Percentiles rank a stretch among this genome's conserved stretches.
Evolutionary conservation across 495 filamentous ascomycete species (phyloP).

Genomic region (Tuber magnatum): DNA sequence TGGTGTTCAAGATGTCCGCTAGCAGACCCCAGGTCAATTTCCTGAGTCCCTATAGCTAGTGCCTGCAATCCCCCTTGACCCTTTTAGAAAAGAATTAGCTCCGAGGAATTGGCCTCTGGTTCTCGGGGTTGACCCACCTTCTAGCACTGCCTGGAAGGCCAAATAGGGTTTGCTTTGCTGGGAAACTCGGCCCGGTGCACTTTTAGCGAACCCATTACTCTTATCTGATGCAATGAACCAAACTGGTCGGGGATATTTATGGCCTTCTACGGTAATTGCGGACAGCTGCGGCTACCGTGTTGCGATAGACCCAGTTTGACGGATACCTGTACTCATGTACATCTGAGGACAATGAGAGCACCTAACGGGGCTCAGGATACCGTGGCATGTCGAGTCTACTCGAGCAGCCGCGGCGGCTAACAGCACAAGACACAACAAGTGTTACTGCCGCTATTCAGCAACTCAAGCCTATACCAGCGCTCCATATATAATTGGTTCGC

Average conservation of each 20-base stretch:
- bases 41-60: no score
- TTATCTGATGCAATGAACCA: neutral
- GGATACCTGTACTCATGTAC: neutral
- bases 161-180: neutral
- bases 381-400: no score
- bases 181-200: neutral
- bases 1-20: no score
- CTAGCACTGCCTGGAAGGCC: neutral
- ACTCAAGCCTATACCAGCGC: neutral
- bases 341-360: neutral
- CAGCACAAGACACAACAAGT: neutral
- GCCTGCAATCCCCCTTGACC: no score
- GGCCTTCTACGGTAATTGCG: no score
- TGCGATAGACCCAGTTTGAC: neutral
- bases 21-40: no score
- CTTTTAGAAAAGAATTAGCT: neutral
- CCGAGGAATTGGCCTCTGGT: neutral
- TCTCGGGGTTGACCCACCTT: neutral
- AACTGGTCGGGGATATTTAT: neutral
- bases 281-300: neutral
- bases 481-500: neutral
- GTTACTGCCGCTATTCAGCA: neutral
- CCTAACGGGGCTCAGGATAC: neutral
- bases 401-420: neutral
- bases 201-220: neutral